Evolutionary conservation across 2,329 filamentous ascomycete genomes (phyloP).

Genomic region (Mollisiaceae sp.): DNA sequence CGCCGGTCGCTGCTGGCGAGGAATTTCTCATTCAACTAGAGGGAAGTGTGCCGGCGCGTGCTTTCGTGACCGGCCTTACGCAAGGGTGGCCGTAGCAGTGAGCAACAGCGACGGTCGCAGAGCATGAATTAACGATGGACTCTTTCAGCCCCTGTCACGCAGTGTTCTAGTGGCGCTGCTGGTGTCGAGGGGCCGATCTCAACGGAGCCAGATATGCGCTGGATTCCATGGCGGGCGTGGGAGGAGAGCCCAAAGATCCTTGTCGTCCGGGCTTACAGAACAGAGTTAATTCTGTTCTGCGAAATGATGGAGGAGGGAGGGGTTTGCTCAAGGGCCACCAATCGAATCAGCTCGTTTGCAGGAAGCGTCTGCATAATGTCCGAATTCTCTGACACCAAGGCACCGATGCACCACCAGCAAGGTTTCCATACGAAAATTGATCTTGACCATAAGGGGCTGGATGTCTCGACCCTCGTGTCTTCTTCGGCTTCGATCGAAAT

Average conservation of each 20-base stretch:
- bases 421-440: conserved; percentile 16
- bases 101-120: not conserved
- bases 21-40: not conserved
- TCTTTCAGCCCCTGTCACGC: conserved; percentile 18
- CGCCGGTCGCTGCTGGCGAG: conserved; percentile 4
- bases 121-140: conserved; percentile 1
- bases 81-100: not conserved
- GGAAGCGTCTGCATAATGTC: conserved; percentile 28
- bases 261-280: conserved; percentile 13
- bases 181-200: not conserved
- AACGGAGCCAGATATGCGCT: conserved; percentile 26
- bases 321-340: not conserved
- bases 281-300: conserved; percentile 16
- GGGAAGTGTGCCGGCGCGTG: conserved; percentile 14
- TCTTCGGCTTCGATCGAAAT: conserved; percentile 26
- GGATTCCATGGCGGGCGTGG: conserved; percentile 20
- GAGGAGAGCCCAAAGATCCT: conserved; percentile 15
- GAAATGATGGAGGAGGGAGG: not conserved
- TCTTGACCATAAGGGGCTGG: conserved; percentile 24
- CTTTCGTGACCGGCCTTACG: conserved; percentile 3
- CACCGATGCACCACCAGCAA: not conserved
- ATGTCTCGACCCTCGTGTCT: conserved; percentile 28
- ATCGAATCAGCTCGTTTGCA: conserved; percentile 8
- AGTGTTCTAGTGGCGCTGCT: conserved; percentile 7
- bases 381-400: conserved; percentile 27